Percentiles rank a stretch among this genome's conserved stretches.
Evolutionary conservation across 2,329 filamentous ascomycete species (phyloP).

Genomic region (Penicillium rolfsii): DNA sequence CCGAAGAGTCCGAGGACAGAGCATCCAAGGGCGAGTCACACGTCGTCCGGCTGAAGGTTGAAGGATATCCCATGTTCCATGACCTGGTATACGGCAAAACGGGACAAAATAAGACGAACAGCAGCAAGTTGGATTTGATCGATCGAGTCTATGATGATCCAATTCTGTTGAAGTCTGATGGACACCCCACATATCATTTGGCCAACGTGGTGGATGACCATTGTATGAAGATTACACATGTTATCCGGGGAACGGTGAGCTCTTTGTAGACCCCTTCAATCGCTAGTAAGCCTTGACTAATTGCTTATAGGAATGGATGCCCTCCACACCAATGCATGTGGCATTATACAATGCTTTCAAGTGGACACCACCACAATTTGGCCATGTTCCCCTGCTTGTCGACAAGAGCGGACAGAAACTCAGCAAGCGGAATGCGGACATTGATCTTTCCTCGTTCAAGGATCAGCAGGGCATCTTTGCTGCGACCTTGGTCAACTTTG

Average conservation of each 20-base stretch:
- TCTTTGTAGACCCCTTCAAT: neutral
- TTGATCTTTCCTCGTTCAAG: constrained; percentile 62
- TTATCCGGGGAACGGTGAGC: constrained; percentile 79
- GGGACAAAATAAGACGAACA: constrained; percentile 55
- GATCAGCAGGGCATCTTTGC: constrained; percentile 63
- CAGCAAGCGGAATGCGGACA: constrained; percentile 79
- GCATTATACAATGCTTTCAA: constrained; percentile 76
- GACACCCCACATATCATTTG: constrained; percentile 92
- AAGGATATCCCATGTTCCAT: constrained; percentile 66
- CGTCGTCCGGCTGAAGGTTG: constrained; percentile 74
- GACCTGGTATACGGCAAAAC: constrained; percentile 78
- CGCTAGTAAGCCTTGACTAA: constrained; percentile 8
- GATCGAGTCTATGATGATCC: constrained; percentile 73
- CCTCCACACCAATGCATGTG: constrained; percentile 81
- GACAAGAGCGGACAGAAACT: constrained; percentile 72
- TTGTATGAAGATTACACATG: constrained; percentile 92
- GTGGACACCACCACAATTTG: constrained; percentile 74
- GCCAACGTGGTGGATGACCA: constrained; percentile 98
- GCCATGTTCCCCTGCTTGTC: constrained; percentile 76
- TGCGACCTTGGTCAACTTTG: constrained; percentile 74
- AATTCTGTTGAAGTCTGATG: constrained; percentile 87
- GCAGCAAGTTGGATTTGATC: constrained; percentile 48
- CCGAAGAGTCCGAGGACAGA: constrained; percentile 69
- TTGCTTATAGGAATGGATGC: constrained; percentile 78
- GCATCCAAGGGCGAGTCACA: constrained; percentile 71